Evolutionary conservation across 345 rosid species (phyloP), one percentile per base, ranked within the genome.

Genomic region (Arabidopsis thaliana): DNA sequence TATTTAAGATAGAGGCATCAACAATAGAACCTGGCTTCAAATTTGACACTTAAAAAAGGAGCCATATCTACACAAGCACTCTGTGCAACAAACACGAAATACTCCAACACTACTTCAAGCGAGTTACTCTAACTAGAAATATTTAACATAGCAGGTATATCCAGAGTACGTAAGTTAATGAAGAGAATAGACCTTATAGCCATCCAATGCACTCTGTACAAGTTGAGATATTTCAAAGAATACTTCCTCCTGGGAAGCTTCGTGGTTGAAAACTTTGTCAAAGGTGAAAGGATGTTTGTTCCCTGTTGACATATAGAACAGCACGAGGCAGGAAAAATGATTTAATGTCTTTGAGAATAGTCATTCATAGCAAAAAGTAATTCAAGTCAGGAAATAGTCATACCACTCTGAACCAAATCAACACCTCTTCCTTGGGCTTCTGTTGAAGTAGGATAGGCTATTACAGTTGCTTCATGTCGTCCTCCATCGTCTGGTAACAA

Each of bases 191-290:
- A 90, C 97, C 96, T 90, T 93, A 52, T 93, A 93, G 49, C 98
- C 98, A 69, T 93, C 98, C 41, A 93, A 84, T 22, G 98, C 96
- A 57, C 98, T 93, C 69, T 93, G 98, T 38, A 90, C 88, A 60
- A 93, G 72, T 77, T 90, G 98, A 4, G 98, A 90, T 73, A 93
- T 87, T 83, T 93, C 98, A 9, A 83, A 80, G 74, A 90, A 93
- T 6, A 93, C 91, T 69, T 87, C 91, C 68, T 88, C 82, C 60
- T 93, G 98, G 42, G 93, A 85, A 58, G 94, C 88, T 42, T 88
- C 96, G 36, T 85, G 96, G 51, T 62, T 77, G 55, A 93, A 90
- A 46, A 93, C 98, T 71, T 92, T 90, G 78, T 93, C 98, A 79
- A 90, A 93, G 14, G 88, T 87, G 83, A 93, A 93, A 34, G 96